Conservation (phyloP, 306 rosid genomes). For the Dryas alaskensis region DNA sequence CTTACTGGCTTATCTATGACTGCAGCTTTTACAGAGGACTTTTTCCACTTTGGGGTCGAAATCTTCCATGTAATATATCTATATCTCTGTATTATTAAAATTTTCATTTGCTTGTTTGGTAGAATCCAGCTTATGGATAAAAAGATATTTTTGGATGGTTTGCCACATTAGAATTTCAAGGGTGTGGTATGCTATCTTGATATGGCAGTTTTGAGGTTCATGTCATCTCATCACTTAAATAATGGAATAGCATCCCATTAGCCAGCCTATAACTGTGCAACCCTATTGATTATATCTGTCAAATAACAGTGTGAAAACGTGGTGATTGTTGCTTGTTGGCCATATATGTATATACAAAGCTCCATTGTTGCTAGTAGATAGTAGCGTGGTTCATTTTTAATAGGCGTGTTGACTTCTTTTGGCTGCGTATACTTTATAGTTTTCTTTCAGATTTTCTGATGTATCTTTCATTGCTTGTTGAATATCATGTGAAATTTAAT, state of each 20-base stretch:
- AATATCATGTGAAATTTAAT: neutral
- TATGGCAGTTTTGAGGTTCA: neutral
- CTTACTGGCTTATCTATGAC: conserved; percentile 15
- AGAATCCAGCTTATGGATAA: neutral
- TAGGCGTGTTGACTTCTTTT: neutral
- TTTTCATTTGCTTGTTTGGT: conserved; percentile 8
- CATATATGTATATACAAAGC: neutral
- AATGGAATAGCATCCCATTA: neutral
- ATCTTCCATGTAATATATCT: conserved; percentile 67
- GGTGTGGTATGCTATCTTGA: neutral
- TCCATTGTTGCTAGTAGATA: conserved; percentile 4
- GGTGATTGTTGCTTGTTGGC: neutral
- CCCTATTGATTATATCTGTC: neutral
- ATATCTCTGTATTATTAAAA: conserved; percentile 8
- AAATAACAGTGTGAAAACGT: neutral
- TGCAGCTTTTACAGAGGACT: conserved; percentile 65
- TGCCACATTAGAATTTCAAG: conserved; percentile 4
- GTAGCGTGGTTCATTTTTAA: neutral
- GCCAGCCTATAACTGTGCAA: neutral
- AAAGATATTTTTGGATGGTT: neutral
- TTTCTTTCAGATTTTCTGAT: neutral
- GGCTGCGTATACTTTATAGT: neutral
- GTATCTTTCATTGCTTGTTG: neutral
- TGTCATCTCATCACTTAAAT: neutral
- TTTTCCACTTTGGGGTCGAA: conserved; percentile 74